Evolutionary conservation across 208 protist genomes (phyloP).

Genomic region (Leishmania arabica): DNA sequence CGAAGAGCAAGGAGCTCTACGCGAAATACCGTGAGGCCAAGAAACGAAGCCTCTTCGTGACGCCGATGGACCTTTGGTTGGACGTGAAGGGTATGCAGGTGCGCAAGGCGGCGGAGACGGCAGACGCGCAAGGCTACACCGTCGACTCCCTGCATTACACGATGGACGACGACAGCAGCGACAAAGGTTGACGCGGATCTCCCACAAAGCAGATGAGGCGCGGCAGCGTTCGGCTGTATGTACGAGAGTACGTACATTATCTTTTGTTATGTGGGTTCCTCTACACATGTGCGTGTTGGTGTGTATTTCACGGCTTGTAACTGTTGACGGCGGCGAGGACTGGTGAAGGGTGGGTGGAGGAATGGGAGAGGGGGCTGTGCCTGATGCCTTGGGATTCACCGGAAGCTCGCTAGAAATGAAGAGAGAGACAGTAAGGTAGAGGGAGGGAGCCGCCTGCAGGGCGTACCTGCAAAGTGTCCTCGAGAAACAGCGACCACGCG

Average conservation of each 20-base stretch:
- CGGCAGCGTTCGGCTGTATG: background rate
- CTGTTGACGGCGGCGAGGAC: background rate
- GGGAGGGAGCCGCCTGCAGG: background rate
- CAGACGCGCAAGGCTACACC: constrained; percentile 79
- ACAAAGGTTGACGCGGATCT: constrained; percentile 1
- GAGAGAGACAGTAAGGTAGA: background rate
- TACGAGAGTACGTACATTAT: background rate
- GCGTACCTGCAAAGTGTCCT: too few species aligned
- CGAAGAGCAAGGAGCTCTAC: constrained; percentile 76
- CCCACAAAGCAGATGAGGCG: background rate
- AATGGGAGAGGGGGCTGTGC: background rate
- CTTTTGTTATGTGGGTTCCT: background rate
- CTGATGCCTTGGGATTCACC: background rate
- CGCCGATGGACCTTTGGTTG: constrained; percentile 89
- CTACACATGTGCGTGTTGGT: background rate
- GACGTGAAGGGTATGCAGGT: constrained; percentile 84
- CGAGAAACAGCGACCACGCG: too few species aligned
- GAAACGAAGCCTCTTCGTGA: constrained; percentile 90
- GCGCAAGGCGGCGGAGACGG: constrained; percentile 54
- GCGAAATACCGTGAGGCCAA: constrained; percentile 85
- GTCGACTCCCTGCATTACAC: constrained; percentile 59
- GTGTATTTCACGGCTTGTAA: background rate
- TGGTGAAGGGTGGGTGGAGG: background rate
- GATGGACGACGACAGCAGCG: constrained; percentile 35
- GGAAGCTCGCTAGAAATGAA: background rate